Evolutionary conservation across 306 rosid genomes (phyloP), one percentile per base, ranked within the genome.

Genomic region (Lithocarpus polystachyus): DNA sequence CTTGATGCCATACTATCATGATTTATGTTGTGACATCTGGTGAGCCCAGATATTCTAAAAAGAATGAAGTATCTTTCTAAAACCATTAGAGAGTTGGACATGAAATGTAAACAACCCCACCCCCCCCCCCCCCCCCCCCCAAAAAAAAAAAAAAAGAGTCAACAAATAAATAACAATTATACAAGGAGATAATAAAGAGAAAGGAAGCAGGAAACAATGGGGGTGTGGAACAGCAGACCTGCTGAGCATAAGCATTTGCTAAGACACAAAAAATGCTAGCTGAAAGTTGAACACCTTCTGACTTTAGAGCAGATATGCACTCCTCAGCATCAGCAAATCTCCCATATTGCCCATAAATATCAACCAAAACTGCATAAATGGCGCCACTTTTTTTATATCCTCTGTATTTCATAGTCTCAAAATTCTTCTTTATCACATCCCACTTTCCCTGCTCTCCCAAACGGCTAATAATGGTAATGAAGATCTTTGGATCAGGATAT

Each of bases 161-260:
- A n/a, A 56, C 5, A 37, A 35, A 11, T 23, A 20, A 56, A 37
- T 1, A 56, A 18, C 22, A 56, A 5, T 33, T 48, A 37, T 24
- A 3, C 23, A 51, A 43, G 51, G 68, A 67, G 33, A 64, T 19
- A 51, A 45, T 29, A 12, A 68, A 33, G 61, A 12, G 15, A 67
- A 62, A 70, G 55, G 60, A 67, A 71, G 54, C 57, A 61, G 8
- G 45, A 78, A 81, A 69, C 0, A 2, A 54, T 26, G 40, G 68
- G 71, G 29, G 56, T 31, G 17, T 55, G 69, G 81, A 74, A 40
- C 56, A 73, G 61, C 59, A 7, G 76, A 88, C 95, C 92, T 90
- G 97, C 83, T 87, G 94, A 72, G 97, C 93, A 75, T 90, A 92
- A 79, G 93, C 95, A 83, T 92, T 89, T 74, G 93, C 97, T 57